Evolutionary conservation across 352 stramenopile genomes (phyloP), one percentile per base, ranked within the genome.

Genomic region (Achlya hypogyna): DNA sequence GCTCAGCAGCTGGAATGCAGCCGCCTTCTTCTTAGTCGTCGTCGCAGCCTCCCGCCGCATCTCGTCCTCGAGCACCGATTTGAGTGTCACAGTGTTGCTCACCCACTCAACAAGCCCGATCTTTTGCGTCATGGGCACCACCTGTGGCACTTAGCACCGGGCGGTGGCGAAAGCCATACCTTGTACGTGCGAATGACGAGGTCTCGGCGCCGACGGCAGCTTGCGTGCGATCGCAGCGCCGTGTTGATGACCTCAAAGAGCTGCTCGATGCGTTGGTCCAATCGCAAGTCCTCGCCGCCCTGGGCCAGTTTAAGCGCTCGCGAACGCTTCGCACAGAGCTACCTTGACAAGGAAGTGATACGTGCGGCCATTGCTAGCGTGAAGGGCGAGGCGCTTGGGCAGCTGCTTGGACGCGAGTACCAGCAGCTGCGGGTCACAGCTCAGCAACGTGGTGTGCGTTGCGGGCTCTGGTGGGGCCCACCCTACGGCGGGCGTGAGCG

Each of bases 221-320:
- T 71, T 6, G 81, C 70, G 34, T 94, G 72, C 38, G 75, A 72
- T 25, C 78, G 64, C 16, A 97, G 75, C 52, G 96, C 86, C 52
- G 87, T 77, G 67, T 97, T 97, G 85, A 97, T 96, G 25, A 96
- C 79, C 23, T 82, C 82, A 74, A 97, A 97, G 4, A 97, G 72
- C 64, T 96, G 88, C 65, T 97, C 86, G 54, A 97, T 96, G 53
- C 91, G 84, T 65, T 96, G 82, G 70, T 97, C 91, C 58, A 96
- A 77, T 5, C 91, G 84, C 59, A 97, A 70, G 53, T 97, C 91
- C 74, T 97, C 91, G 2, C 89, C 91, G 27, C 88, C 89, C 43
- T 72, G 63, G 47, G 45, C 23, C 20, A 62, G 20, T n/a, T 42
- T 34, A 59, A 12, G 6, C 6, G 22, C 9, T 38, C 58, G 29